phyloP scores from a whole-genome alignment of 352 stramenopile species.

The Phytophthora sp. region DNA sequence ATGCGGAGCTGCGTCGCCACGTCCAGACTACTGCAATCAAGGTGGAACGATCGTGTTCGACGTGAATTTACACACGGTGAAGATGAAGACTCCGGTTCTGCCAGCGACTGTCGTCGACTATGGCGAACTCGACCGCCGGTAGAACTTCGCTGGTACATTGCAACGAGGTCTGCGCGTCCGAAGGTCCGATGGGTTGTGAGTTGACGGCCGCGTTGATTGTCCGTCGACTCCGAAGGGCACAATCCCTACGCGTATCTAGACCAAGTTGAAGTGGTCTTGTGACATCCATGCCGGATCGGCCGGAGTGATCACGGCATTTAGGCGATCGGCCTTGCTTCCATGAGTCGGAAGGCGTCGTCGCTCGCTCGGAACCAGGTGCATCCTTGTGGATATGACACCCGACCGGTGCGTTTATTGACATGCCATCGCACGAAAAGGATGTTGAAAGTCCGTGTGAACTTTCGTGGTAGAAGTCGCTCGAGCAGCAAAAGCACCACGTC shows the following conservation, averaged over 20 bases:
- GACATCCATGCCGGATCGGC: too few species aligned
- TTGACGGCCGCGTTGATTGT: too few species aligned
- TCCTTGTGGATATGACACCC: constrained; percentile 13
- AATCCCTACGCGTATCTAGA: background rate
- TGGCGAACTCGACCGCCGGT: background rate
- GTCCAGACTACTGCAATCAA: constrained; percentile 8
- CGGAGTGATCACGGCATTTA: too few species aligned
- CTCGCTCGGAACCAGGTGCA: constrained; percentile 21
- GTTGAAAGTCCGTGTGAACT: constrained; percentile 30
- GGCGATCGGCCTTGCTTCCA: constrained; percentile 5
- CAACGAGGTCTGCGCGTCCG: background rate
- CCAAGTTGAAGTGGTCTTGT: constrained; percentile 1
- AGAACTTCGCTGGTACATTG: background rate
- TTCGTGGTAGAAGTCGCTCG: constrained; percentile 11
- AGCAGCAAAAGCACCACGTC: constrained; percentile 18
- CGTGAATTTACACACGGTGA: background rate
- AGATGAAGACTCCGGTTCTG: background rate
- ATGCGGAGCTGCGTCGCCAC: constrained; percentile 18
- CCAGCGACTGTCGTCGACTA: background rate
- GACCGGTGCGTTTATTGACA: constrained; percentile 7
- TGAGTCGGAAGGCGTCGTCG: constrained; percentile 13
- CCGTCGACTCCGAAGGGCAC: background rate
- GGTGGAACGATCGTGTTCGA: constrained; percentile 11
- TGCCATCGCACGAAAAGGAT: constrained; percentile 26
- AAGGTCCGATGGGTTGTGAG: background rate